Percentiles rank a stretch among this genome's conserved stretches.
Conservation (phyloP, 2,329 filamentous ascomycete species). For the Microdochium trichocladiopsis region DNA sequence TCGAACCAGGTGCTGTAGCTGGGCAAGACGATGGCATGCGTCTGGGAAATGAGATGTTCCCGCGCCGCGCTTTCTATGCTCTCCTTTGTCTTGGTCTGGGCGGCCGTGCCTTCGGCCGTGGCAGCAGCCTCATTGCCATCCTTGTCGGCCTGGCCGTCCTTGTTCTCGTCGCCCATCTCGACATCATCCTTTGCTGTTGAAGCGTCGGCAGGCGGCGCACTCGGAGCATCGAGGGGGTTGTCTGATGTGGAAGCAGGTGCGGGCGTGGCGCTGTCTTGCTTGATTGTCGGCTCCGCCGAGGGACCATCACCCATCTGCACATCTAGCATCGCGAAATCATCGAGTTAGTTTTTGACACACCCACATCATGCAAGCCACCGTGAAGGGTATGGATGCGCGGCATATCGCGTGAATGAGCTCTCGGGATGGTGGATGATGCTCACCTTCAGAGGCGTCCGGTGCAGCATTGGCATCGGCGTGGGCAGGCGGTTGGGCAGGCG, state of each 20-base stretch:
- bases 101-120: slow-evolving; percentile 38
- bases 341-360: not conserved
- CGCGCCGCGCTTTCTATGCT: slow-evolving; percentile 79
- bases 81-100: slow-evolving; percentile 67
- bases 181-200: slow-evolving; percentile 61
- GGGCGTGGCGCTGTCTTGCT: slow-evolving; percentile 54
- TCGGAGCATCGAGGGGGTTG: slow-evolving; percentile 63
- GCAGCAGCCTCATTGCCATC: slow-evolving; percentile 36
- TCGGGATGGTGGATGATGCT: slow-evolving; percentile 8
- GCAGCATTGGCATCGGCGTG: slow-evolving; percentile 31
- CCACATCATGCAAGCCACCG: not conserved
- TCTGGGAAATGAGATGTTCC: slow-evolving; percentile 87
- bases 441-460: slow-evolving; percentile 39
- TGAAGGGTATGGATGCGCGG: not conserved
- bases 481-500: slow-evolving; percentile 47
- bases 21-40: slow-evolving; percentile 90
- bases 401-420: slow-evolving; percentile 2
- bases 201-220: slow-evolving; percentile 55
- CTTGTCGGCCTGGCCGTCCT: slow-evolving; percentile 35
- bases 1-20: slow-evolving; percentile 99
- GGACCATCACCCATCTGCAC: slow-evolving; percentile 54
- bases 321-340: slow-evolving; percentile 32
- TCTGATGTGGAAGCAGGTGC: slow-evolving; percentile 47
- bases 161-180: slow-evolving; percentile 67
- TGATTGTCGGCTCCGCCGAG: slow-evolving; percentile 40